These are phyloP conservation scores for Stagonosporopsis cucurbitacearum DNA, from an alignment of 2,329 filamentous ascomycete species.

Conservation along the genomic window DNA sequence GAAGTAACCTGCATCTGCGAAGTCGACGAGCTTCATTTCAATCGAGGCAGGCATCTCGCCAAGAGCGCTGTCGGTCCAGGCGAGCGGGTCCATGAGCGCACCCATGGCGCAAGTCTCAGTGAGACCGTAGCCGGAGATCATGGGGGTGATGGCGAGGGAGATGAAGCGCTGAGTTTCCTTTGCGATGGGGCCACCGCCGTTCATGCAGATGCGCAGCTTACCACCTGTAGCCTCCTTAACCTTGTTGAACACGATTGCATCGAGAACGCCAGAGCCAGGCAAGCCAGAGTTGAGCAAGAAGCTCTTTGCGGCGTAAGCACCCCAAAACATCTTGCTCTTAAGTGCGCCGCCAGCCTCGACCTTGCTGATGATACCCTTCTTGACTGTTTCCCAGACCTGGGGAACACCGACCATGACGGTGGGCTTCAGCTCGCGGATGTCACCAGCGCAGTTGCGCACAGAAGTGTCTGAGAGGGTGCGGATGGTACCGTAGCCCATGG, in stretches of 20 bases:
- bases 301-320: slow-evolving; percentile 65
- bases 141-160: slow-evolving; percentile 88
- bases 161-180: slow-evolving; percentile 89
- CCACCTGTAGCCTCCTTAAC: slow-evolving; percentile 90
- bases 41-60: slow-evolving; percentile 79
- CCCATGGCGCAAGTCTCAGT: slow-evolving; percentile 92
- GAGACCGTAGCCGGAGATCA: slow-evolving; percentile 92
- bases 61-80: slow-evolving; percentile 79
- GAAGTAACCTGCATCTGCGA: slow-evolving; percentile 86
- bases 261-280: slow-evolving; percentile 73
- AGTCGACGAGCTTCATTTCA: slow-evolving; percentile 91
- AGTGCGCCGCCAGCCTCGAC: slow-evolving; percentile 75
- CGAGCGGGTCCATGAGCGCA: slow-evolving; percentile 79
- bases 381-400: slow-evolving; percentile 95
- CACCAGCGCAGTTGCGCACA: slow-evolving; percentile 87
- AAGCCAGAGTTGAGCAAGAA: slow-evolving; percentile 66
- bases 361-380: slow-evolving; percentile 87
- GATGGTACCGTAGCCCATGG: slow-evolving; percentile 90
- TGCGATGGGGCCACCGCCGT: slow-evolving; percentile 89
- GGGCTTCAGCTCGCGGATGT: slow-evolving; percentile 90
- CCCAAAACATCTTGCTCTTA: slow-evolving; percentile 79
- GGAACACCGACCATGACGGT: slow-evolving; percentile 94
- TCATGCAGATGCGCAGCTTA: slow-evolving; percentile 86
- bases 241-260: slow-evolving; percentile 88
- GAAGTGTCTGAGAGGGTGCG: slow-evolving; percentile 86